Conservation (phyloP, 257 asterid species). For the Solanum verrucosum region DNA sequence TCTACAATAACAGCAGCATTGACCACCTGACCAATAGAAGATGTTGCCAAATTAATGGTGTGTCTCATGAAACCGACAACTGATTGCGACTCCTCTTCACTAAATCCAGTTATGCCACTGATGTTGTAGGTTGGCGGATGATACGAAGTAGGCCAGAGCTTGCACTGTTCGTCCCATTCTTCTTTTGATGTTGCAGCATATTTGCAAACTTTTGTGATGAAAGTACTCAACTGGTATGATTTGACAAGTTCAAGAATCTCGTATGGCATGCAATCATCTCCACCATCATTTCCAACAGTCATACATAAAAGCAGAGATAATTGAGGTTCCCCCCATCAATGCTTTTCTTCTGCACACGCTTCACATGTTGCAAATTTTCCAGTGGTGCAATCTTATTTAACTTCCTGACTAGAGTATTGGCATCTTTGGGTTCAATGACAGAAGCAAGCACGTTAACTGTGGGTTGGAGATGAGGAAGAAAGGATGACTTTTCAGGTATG, state of each 20-base stretch:
- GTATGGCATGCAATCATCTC: conserved; percentile 31
- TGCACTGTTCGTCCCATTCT: conserved; percentile 98
- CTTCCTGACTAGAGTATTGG: conserved; percentile 68
- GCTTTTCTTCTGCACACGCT: conserved; percentile 55
- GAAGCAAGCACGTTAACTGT: conserved; percentile 66
- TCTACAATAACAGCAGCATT: conserved; percentile 93
- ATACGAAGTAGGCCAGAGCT: conserved; percentile 92
- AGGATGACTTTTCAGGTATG: conserved; percentile 52
- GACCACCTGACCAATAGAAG: conserved; percentile 39
- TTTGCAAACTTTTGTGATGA: conserved; percentile 70
- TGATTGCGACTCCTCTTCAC: conserved; percentile 48
- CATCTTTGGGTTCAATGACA: conserved; percentile 60
- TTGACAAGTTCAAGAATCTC: conserved; percentile 59
- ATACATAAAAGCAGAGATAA: conserved; percentile 51
- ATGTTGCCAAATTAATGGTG: conserved; percentile 56
- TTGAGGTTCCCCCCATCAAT: conserved; percentile 50
- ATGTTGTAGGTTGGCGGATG: conserved; percentile 92
- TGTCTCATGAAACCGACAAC: conserved; percentile 57
- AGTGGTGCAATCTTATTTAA: conserved; percentile 67
- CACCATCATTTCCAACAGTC: conserved; percentile 32
- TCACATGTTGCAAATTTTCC: conserved; percentile 89
- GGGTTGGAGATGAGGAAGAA: conserved; percentile 56
- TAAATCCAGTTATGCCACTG: conserved; percentile 85
- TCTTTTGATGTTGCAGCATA: conserved; percentile 83
- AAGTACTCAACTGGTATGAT: conserved; percentile 81